Percentiles rank a stretch among this genome's conserved stretches.
Evolutionary conservation across 2,329 filamentous ascomycete genomes (phyloP).

Genomic region (Colletotrichum melonis): DNA sequence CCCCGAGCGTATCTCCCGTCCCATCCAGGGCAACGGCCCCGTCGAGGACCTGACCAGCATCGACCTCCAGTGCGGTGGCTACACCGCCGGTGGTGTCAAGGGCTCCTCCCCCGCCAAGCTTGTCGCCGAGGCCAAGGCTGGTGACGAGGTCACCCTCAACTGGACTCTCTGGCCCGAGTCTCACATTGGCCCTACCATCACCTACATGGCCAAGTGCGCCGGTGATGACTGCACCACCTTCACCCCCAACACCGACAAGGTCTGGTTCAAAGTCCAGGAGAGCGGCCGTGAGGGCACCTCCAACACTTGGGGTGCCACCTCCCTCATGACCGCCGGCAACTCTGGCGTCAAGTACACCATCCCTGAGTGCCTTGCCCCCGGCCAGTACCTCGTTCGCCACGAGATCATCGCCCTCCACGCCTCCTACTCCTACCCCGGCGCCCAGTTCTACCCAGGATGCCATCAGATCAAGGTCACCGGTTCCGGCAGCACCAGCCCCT

Average conservation of each 20-base stretch:
- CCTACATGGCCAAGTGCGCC: slow-evolving; percentile 71
- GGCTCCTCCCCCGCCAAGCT: slow-evolving; percentile 65
- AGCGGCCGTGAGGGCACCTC: slow-evolving; percentile 60
- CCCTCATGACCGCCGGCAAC: slow-evolving; percentile 57
- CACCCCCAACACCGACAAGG: slow-evolving; percentile 56
- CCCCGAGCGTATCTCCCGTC: slow-evolving; percentile 65
- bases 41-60: slow-evolving; percentile 63
- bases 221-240: slow-evolving; percentile 62
- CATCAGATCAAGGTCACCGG: slow-evolving; percentile 63
- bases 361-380: slow-evolving; percentile 57
- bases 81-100: slow-evolving; percentile 57
- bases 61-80: slow-evolving; percentile 68
- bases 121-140: slow-evolving; percentile 64
- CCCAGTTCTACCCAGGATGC: slow-evolving; percentile 65
- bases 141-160: slow-evolving; percentile 62
- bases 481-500: slow-evolving; percentile 51
- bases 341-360: slow-evolving; percentile 58
- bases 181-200: slow-evolving; percentile 66
- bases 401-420: slow-evolving; percentile 63
- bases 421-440: slow-evolving; percentile 56
- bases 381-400: slow-evolving; percentile 65
- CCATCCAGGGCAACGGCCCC: slow-evolving; percentile 68
- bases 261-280: slow-evolving; percentile 68
- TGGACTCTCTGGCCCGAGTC: slow-evolving; percentile 66
- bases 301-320: slow-evolving; percentile 58